Base-by-base conservation (phyloP, 257 asterid species). In the Solanum chiquidenum region DNA sequence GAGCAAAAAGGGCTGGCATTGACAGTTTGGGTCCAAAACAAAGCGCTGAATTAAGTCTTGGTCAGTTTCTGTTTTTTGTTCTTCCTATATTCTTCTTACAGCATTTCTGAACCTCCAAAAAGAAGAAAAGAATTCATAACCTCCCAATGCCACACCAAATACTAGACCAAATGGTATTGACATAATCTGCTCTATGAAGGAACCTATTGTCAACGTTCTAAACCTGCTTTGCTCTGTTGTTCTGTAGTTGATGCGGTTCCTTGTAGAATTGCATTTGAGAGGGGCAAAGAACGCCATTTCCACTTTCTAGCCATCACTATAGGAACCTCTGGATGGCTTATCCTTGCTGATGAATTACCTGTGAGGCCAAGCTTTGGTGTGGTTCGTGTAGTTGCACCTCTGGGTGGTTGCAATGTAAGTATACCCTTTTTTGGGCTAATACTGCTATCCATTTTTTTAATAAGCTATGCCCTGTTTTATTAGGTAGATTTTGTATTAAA, bases 401-500 rank as follows among this genome's bases (percentile, higher is more conserved):
- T 97, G 92, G 94, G 96, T 87, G 99, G 99, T 90, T 97, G 98
- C 89, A 95, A 92, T 90, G 99, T 97, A 93, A 93, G 99, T 94
- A 77, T 29, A 27, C 29, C 69, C 20, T 52, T 29, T 73, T 18
- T 0, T 2, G 40, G 12, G 31, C 31, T 74, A 95, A 93, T 89
- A 98, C 69, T 49, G 21, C 85, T 49, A 31, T 31, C 44, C 11
- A 18, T 29, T 52, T 38, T 29, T 21, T 49, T 82, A 66, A 31
- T 74, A 44, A 20, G 23, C 8, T 79, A 74, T 84, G 35, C 9
- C 76, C 44, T 21, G 8, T n/a, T 18, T 13, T 35, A 9, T 82
- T 82, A 18, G 29, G 44, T 46, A 29, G 29, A 46, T 49, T 49
- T 29, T 82, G 42, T 10, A 46, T 37, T 27, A 18, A 82, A 52